Evolutionary conservation across 2,329 filamentous ascomycete species (phyloP), one percentile per base, ranked within the genome.

Genomic region (Chaetomiaceae sp.): DNA sequence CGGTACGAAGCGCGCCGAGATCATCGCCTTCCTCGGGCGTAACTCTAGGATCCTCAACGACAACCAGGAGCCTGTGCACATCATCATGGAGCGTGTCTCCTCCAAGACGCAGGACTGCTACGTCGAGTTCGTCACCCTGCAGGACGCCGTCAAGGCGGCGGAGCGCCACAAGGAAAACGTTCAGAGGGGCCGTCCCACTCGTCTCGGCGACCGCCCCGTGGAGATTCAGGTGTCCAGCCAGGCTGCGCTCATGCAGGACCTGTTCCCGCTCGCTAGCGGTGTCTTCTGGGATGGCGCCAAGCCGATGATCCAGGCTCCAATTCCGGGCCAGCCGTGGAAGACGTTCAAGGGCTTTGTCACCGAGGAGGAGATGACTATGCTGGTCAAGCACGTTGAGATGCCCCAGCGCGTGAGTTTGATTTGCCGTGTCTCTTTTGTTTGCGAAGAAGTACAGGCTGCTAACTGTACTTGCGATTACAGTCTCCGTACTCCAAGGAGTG

Each of bases 51-150:
- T 81, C 27, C 60, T 79, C 38, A 73, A 70, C 24, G 77, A 81
- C 48, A 60, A 58, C 2, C 68, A 76, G 6, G 78, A 80, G 55
- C 73, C 76, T 1, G 67, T 83, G 7, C 79, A 82, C 49, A 80
- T 82, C 52, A 78, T 81, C 54, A 81, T 82, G 78, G 79, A 82
- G 45, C 72, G 77, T n/a, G 68, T 73, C 18, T 77, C 76, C 3
- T 73, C 73, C 58, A 82, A 81, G 69, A 82, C 79, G 0, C 73
- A 78, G 61, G 78, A 82, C 50, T 75, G 73, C 4, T 83, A 74
- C 50, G 72, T 80, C 34, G 79, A 82, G 61, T 80, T 82, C 48
- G 58, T 69, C 18, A 72, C 63, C 20, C 63, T 74, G 4, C 61
- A 72, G 6, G 77, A 79, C 47, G 79, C 80, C 4, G 64, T 75